Evolutionary conservation across 495 filamentous ascomycete species (phyloP), one percentile per base, ranked within the genome.

Genomic region (Aspergillus wentii): DNA sequence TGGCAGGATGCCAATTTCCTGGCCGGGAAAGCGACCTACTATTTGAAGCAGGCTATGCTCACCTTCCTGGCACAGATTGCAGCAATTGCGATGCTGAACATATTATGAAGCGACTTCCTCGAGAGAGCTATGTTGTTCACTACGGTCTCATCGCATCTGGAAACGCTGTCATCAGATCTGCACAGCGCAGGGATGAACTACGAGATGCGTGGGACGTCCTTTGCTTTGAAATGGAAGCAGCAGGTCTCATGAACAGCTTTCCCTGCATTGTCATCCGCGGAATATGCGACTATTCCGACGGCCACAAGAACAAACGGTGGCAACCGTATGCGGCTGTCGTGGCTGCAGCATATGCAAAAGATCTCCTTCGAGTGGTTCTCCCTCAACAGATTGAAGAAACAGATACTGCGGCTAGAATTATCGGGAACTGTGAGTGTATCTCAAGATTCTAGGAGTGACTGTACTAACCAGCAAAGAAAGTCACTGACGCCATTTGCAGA

Each of bases 221-320:
- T 28, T 28, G 25, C 13, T n/a, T n/a, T n/a, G n/a, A n/a, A n/a
- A n/a, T n/a, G n/a, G n/a, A n/a, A n/a, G n/a, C n/a, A n/a, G 10
- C 4, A 3, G 32, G 32, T 10, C 32, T 21, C 1, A 26, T 39
- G 35, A 23, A 48, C 35, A 23, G 33, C 14, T 46, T 56, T 35
- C 46, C 35, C 25, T 53, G 52, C 25, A 38, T 56, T 22, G 44
- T 53, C 16, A 48, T 56, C 14, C 22, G 48, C 17, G 55, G 55
- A 14, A 48, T 59, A 14, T 52, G 49, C 29, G 49, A 59, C 30
- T 59, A 59, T 39, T 40, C 48, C 5, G 55, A 59, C 31, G 44
- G 40, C 10, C 55, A 59, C 29, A 56, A 53, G 39, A 56, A 50
- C 21, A 43, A 56, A 19, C 26, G 17, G 9, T 58, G 52, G 54